Base-by-base conservation (phyloP, 371 early-diverging fungal species). In the Mucor piriformis region DNA sequence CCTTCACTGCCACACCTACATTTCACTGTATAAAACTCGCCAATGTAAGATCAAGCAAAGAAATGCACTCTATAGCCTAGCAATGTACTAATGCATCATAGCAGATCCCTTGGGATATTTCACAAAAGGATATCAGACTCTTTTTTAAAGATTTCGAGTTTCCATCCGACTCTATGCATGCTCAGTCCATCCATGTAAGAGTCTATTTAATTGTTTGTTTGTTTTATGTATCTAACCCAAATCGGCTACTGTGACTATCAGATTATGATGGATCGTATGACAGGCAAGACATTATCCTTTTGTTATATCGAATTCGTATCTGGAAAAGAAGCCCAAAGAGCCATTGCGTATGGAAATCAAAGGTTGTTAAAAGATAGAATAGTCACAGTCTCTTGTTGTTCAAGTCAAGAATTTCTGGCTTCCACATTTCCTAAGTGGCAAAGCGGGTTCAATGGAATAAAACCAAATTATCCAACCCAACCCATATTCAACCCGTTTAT, bases 231-330 rank as follows among this genome's bases (percentile, higher is more conserved):
- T n/a, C n/a, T n/a, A n/a, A n/a, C n/a, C n/a, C n/a, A n/a, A n/a
- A n/a, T n/a, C n/a, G n/a, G n/a, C n/a, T n/a, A n/a, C n/a, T n/a
- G n/a, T n/a, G n/a, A n/a, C n/a, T n/a, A 46, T 11, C 12, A 46
- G 46, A 46, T 46, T 13, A 46, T 46, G 46, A 46, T 46, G 46
- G 46, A 46, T 46, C 46, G 46, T 24, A 24, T 46, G 46, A 46
- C 46, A 11, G 46, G 46, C 10, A 46, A 46, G 24, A 46, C 46
- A 11, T 21, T 24, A 12, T 24, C 46, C 8, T 11, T 13, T 23
- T 46, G 46, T 21, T 46, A 46, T 25, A 11, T 46, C 13, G 46
- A 46, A 24, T 46, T 46, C 15, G 2, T 10, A 13, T 12, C 20
- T 12, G 25, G 12, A 24, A 12, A 6, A 13, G 24, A 46, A 46